Evolutionary conservation across 2,329 filamentous ascomycete genomes (phyloP), one percentile per base, ranked within the genome.

Genomic region (Xylogone sp.): DNA sequence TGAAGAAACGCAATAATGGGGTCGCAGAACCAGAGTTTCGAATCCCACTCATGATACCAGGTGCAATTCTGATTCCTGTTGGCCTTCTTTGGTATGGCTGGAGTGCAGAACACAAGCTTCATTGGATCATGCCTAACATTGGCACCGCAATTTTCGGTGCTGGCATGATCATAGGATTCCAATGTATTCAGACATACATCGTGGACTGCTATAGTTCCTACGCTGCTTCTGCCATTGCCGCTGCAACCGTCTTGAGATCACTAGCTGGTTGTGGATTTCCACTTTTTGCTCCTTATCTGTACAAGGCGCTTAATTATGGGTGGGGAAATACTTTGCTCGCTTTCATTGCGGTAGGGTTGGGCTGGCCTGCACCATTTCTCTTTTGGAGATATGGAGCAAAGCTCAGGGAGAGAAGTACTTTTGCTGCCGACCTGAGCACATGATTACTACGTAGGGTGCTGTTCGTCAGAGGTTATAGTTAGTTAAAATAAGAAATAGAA

Each of bases 71-170:
- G 2, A 42, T 85, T 0, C 83, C 83, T 0, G 65, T 83, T 12
- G 73, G 76, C 1, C 67, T 83, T 0, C 72, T 81, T 52, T 71
- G 77, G 59, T 84, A 83, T 58, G 81, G 81, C 24, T 83, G 79
- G 80, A 69, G 71, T 1, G 78, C 76, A 0, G 68, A 81, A 48
- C 68, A 68, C 50, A 64, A 69, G n/a, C 67, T 68, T 2, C 74
- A 77, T 56, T 83, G 78, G 76, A 76, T 82, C 21, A 70, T 76
- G 13, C 73, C 74, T 7, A 74, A 81, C 56, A 71, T 81, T 21
- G 77, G 79, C 4, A 74, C 77, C 2, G 60, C 67, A 0, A 70
- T 78, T 18, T 74, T 82, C 48, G 75, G 75, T 0, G 63, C 72
- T 2, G 78, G 77, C 3, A 73, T 76, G 3, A 53, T 44, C 5